Conservation (phyloP, 352 stramenopile genomes). For the Pythium phragmiticola region DNA sequence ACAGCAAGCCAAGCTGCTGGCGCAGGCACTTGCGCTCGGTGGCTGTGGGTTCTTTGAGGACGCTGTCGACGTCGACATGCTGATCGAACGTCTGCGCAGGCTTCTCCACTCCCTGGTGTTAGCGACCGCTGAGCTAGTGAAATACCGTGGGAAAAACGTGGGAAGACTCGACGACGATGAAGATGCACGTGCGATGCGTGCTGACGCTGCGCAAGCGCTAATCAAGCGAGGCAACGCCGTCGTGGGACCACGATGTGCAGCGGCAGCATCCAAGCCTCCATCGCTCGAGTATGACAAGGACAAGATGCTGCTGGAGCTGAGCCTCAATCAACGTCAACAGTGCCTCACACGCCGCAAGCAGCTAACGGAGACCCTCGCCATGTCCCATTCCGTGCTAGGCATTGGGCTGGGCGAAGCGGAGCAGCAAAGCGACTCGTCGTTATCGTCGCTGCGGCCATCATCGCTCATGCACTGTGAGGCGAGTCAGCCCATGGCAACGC, state of each 20-base stretch:
- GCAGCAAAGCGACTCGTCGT: neutral
- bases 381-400: conserved; percentile 60
- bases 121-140: conserved; percentile 46
- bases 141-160: conserved; percentile 33
- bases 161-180: conserved; percentile 30
- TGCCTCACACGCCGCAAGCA: conserved; percentile 49
- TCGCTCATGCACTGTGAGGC: conserved; percentile 23
- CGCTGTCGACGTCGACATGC: conserved; percentile 28
- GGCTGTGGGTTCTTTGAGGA: conserved; percentile 69
- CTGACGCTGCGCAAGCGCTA: conserved; percentile 31
- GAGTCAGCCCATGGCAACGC: neutral
- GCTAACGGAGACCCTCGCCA: conserved; percentile 39
- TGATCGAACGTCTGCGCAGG: conserved; percentile 50
- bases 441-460: conserved; percentile 5
- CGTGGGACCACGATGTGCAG: conserved; percentile 24
- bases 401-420: conserved; percentile 34
- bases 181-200: conserved; percentile 24
- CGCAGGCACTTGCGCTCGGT: conserved; percentile 47
- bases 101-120: conserved; percentile 57
- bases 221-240: conserved; percentile 32
- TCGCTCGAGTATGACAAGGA: conserved; percentile 59
- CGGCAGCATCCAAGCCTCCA: conserved; percentile 39
- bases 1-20: conserved; percentile 43
- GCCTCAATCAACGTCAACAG: conserved; percentile 63
- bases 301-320: conserved; percentile 68